Percentiles rank a stretch among this genome's conserved stretches.
phyloP scores from a whole-genome alignment of 257 asterid genomes.

The Ocimum tenuiflorum region DNA sequence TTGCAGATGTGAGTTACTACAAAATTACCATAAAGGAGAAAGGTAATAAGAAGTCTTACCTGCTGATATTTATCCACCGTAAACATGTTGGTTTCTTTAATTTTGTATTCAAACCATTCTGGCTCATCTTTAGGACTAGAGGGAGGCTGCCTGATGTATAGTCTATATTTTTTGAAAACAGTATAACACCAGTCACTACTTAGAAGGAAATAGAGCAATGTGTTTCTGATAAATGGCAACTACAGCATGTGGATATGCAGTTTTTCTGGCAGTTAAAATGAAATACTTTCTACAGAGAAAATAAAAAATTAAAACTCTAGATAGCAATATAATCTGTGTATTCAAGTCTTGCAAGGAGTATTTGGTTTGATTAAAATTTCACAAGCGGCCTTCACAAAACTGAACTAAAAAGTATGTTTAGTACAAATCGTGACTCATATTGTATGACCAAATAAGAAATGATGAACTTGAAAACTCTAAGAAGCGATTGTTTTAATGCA shows the following conservation, averaged over 20 bases:
- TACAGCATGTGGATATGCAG: neutral
- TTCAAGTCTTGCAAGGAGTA: neutral
- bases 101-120: constrained; percentile 95
- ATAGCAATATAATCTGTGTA: neutral
- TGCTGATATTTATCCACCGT: constrained; percentile 97
- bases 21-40: neutral
- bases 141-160: constrained; percentile 83
- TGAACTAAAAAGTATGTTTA: neutral
- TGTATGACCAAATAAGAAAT: neutral
- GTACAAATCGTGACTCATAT: neutral
- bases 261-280: neutral
- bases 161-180: constrained; percentile 34
- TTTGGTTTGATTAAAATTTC: neutral
- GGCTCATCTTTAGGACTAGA: constrained; percentile 40
- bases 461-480: neutral
- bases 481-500: neutral
- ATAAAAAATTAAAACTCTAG: neutral
- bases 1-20: constrained; percentile 15
- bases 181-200: constrained; percentile 1
- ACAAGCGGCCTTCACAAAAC: neutral
- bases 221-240: neutral
- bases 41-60: constrained; percentile 42
- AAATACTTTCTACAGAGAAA: neutral
- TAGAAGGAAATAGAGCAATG: constrained; percentile 4
- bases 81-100: constrained; percentile 90